These are phyloP conservation scores for Trametes meyenii DNA, from an alignment of 768 basidiomycete species.

Conservation along the genomic window DNA sequence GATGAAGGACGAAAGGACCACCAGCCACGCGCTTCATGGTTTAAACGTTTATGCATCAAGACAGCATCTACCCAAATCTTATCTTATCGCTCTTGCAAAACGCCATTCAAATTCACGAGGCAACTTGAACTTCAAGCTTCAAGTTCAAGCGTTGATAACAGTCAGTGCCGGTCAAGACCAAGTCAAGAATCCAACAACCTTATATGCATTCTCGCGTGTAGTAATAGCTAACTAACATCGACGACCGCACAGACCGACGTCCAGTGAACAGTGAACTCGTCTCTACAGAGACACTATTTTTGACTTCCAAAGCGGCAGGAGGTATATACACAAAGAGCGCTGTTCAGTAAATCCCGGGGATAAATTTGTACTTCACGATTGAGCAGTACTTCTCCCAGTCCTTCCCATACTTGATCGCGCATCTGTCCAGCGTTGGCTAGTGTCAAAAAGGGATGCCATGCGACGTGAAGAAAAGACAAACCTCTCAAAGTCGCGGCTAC, in stretches of 20 bases:
- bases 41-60: no score
- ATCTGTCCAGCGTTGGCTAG: slow-evolving; percentile 44
- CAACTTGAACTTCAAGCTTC: neutral
- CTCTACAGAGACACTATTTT: neutral
- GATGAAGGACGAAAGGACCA: neutral
- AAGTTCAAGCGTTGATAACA: no score
- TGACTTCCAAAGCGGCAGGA: neutral
- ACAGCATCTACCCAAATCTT: neutral
- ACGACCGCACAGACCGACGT: no score
- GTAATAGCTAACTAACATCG: no score
- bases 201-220: no score
- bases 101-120: neutral
- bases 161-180: no score
- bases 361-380: slow-evolving; percentile 89
- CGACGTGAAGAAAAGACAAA: slow-evolving; percentile 35
- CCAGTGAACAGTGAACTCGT: no score
- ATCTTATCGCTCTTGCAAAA: slow-evolving; percentile 1
- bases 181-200: no score
- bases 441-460: slow-evolving; percentile 2
- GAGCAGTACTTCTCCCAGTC: slow-evolving; percentile 92
- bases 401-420: slow-evolving; percentile 89
- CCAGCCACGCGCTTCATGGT: slow-evolving; percentile 1
- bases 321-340: no score
- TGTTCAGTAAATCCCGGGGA: slow-evolving; percentile 78
- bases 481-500: slow-evolving; percentile 93